Conservation (phyloP, 2,329 filamentous ascomycete species). For the Knoxdaviesia capensis region DNA sequence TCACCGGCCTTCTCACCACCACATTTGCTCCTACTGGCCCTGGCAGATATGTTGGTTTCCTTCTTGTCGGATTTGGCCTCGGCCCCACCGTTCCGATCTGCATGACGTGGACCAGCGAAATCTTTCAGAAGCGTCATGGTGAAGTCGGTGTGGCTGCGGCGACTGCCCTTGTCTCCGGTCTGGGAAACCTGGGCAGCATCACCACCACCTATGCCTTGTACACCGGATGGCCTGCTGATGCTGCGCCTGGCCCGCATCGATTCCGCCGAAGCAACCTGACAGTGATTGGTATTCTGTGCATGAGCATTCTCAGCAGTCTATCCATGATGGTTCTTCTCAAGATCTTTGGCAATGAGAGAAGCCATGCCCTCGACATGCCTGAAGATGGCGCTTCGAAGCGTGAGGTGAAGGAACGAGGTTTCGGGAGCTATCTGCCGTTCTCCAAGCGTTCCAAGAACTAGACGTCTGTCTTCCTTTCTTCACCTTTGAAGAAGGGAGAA, state of each 20-base stretch:
- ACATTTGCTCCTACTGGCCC: constrained; percentile 59
- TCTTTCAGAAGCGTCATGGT: constrained; percentile 76
- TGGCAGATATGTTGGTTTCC: constrained; percentile 72
- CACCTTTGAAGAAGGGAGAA: not conserved
- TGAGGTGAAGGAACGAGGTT: constrained; percentile 37
- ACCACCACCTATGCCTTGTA: constrained; percentile 80
- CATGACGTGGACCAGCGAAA: constrained; percentile 84
- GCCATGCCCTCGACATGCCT: constrained; percentile 19
- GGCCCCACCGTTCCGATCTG: constrained; percentile 82
- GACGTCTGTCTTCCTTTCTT: constrained; percentile 6
- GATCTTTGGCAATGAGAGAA: constrained; percentile 30
- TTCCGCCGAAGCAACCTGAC: constrained; percentile 70
- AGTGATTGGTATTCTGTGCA: constrained; percentile 69
- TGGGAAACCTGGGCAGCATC: constrained; percentile 74
- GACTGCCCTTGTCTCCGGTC: constrained; percentile 64
- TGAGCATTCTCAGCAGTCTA: constrained; percentile 55
- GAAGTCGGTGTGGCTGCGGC: constrained; percentile 82
- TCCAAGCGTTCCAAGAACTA: constrained; percentile 11
- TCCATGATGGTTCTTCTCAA: constrained; percentile 48
- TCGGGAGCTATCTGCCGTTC: constrained; percentile 21
- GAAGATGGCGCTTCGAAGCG: constrained; percentile 41
- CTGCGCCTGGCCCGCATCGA: constrained; percentile 42
- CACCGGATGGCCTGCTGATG: constrained; percentile 66
- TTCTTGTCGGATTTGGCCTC: constrained; percentile 78
- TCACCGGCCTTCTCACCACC: constrained; percentile 57